Conservation (phyloP, 2,329 filamentous ascomycete genomes). For the Fusarium anguioides region DNA sequence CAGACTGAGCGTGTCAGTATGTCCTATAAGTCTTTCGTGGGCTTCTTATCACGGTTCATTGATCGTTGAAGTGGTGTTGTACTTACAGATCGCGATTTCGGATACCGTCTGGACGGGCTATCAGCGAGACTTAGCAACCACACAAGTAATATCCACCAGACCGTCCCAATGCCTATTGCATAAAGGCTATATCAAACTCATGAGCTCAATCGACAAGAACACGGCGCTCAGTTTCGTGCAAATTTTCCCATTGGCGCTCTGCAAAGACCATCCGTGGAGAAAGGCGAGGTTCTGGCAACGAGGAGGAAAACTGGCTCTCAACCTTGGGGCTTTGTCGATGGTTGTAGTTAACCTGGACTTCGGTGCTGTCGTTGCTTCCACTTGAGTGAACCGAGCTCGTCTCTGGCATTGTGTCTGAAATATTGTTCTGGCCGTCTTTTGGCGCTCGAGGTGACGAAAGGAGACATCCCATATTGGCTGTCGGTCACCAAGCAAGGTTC, state of each 20-base stretch:
- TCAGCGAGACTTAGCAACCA: not conserved
- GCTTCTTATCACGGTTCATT: not conserved
- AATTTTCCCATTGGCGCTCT: not conserved
- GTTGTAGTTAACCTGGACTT: not conserved
- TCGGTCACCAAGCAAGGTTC: fast-evolving
- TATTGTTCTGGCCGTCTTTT: not conserved
- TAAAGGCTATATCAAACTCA: not conserved
- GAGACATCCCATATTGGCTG: not conserved
- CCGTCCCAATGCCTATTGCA: not conserved
- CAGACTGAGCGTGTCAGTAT: not conserved
- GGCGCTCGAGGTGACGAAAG: not conserved
- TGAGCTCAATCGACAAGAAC: not conserved
- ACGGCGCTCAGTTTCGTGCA: not conserved
- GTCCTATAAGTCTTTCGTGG: not conserved
- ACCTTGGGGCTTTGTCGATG: not conserved
- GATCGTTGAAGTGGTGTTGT: not conserved
- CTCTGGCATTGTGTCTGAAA: not conserved
- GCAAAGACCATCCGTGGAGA: not conserved
- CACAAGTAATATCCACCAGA: not conserved
- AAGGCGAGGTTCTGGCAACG: not conserved
- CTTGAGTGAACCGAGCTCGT: not conserved
- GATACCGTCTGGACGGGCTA: not conserved
- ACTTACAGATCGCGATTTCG: not conserved
- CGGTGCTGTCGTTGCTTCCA: not conserved
- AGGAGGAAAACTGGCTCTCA: not conserved